Evolutionary conservation across 257 asterid genomes (phyloP).

Genomic region (Oldenlandia corymbosa): DNA sequence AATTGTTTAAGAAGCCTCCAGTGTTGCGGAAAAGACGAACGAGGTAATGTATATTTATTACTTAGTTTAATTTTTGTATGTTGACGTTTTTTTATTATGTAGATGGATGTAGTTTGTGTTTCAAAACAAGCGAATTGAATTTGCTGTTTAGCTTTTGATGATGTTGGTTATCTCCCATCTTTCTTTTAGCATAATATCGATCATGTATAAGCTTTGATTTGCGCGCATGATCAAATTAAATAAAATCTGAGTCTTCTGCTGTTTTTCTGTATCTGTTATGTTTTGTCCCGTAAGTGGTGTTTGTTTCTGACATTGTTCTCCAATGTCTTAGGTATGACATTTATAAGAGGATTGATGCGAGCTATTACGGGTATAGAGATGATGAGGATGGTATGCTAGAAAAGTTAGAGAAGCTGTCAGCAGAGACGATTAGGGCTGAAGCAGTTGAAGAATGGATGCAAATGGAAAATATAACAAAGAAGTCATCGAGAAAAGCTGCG

Average conservation of each 20-base stretch:
- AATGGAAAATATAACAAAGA: slow-evolving; percentile 77
- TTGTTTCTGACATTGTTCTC: slow-evolving; percentile 16
- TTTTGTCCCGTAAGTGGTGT: too few relatives aligned
- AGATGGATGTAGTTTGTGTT: too few relatives aligned
- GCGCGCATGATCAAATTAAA: too few relatives aligned
- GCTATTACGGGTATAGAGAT: slow-evolving; percentile 92
- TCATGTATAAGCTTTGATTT: too few relatives aligned
- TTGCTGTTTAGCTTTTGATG: too few relatives aligned
- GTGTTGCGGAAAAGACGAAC: slow-evolving; percentile 90
- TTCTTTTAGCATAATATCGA: too few relatives aligned
- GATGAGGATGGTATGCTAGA: slow-evolving; percentile 88
- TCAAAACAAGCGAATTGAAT: too few relatives aligned
- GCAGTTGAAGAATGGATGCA: slow-evolving; percentile 73
- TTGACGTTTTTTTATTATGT: too few relatives aligned
- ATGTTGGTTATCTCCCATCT: too few relatives aligned
- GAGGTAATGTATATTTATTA: slow-evolving; percentile 30
- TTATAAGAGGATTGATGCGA: slow-evolving; percentile 87
- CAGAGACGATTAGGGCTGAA: slow-evolving; percentile 61
- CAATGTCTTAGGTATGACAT: slow-evolving; percentile 71
- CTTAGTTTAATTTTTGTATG: neutral
- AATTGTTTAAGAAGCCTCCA: slow-evolving; percentile 92
- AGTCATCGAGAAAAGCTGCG: slow-evolving; percentile 79
- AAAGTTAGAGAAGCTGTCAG: slow-evolving; percentile 79
- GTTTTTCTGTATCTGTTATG: neutral
- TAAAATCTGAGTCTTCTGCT: neutral